Percentiles rank a stretch among this genome's conserved stretches.
Conservation (phyloP, 148 eudicot species). For the Rhododendron ferrugineum region DNA sequence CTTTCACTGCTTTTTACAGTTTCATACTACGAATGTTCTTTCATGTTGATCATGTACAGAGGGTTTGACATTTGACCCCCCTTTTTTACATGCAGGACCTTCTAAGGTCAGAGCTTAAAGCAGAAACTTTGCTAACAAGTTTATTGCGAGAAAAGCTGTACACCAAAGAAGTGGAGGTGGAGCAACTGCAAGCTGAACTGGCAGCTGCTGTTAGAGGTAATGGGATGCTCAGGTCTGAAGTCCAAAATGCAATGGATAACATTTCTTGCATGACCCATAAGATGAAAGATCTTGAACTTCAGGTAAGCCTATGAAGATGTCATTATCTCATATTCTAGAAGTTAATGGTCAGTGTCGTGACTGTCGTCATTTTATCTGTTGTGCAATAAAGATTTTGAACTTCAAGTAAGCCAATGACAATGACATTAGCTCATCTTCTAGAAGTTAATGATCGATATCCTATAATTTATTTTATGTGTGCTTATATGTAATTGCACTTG, state of each 20-base stretch:
- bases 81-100: constrained; percentile 33
- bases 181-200: constrained; percentile 81
- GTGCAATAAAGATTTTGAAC: background rate
- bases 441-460: background rate
- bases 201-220: constrained; percentile 72
- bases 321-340: background rate
- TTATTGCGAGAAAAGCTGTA: constrained; percentile 70
- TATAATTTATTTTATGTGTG: background rate
- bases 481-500: background rate
- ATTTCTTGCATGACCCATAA: constrained; percentile 69
- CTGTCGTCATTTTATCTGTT: background rate
- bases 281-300: constrained; percentile 83
- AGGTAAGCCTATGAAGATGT: constrained; percentile 31
- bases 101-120: constrained; percentile 57
- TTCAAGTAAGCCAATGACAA: background rate
- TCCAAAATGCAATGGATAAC: constrained; percentile 70
- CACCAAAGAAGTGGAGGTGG: constrained; percentile 60
- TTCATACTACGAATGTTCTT: background rate
- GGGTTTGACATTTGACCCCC: background rate
- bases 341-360: background rate
- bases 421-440: background rate
- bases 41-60: background rate
- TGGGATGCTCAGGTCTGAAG: constrained; percentile 71
- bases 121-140: constrained; percentile 68
- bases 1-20: background rate